Evolutionary conservation across 2,329 filamentous ascomycete genomes (phyloP).

Genomic region (Apiospora malaysiana): DNA sequence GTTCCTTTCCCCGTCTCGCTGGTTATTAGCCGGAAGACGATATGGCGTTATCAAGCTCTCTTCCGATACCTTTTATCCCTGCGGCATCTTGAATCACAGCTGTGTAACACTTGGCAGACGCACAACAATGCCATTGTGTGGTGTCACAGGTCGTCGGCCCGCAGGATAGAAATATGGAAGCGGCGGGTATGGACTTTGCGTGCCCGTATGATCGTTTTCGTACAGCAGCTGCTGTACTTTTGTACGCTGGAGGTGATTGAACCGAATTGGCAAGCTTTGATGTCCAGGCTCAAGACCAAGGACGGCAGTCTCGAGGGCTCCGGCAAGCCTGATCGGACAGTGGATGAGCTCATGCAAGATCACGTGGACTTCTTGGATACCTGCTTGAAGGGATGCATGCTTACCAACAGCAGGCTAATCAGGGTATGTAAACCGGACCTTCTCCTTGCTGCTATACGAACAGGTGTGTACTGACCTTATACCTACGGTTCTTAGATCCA

Average conservation of each 20-base stretch:
- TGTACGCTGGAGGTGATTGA: slow-evolving; percentile 97
- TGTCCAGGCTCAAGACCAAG: slow-evolving; percentile 78
- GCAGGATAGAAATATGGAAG: slow-evolving; percentile 88
- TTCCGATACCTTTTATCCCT: slow-evolving; percentile 93
- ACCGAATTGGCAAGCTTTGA: slow-evolving; percentile 93
- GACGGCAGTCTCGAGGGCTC: slow-evolving; percentile 53
- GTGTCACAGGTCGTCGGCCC: slow-evolving; percentile 78
- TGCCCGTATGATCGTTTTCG: slow-evolving; percentile 94
- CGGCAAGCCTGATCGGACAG: slow-evolving; percentile 65
- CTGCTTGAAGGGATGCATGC: slow-evolving; percentile 98
- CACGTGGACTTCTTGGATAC: slow-evolving; percentile 98
- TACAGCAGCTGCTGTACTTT: slow-evolving; percentile 96
- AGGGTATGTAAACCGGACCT: slow-evolving; percentile 62
- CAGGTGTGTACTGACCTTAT: background rate
- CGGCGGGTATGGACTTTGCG: slow-evolving; percentile 88
- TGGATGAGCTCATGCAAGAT: slow-evolving; percentile 98
- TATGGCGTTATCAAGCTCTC: slow-evolving; percentile 95
- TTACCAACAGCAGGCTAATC: slow-evolving; percentile 93
- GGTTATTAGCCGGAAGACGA: slow-evolving; percentile 93
- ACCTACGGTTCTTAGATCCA: slow-evolving; percentile 71
- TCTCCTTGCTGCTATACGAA: background rate
- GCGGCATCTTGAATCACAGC: slow-evolving; percentile 84
- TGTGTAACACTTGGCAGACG: slow-evolving; percentile 88
- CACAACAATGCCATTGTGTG: slow-evolving; percentile 83
- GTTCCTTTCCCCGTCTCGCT: slow-evolving; percentile 95